A percentile compares a stretch with the other conserved stretches of the same genome.
Conservation (phyloP, 805 yeast genomes). For the Wickerhamia fluorescens region DNA sequence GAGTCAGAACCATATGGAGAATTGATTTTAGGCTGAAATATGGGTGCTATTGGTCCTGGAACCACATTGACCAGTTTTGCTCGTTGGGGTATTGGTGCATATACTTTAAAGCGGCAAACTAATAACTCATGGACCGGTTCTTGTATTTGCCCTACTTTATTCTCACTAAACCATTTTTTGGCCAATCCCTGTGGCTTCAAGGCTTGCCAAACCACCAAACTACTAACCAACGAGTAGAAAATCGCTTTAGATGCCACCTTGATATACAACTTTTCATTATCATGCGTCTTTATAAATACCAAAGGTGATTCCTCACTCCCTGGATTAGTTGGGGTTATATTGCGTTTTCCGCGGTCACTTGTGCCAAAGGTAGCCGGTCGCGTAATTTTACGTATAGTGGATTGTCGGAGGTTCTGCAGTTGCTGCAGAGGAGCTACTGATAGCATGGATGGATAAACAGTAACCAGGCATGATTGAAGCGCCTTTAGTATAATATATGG, state of each 20-base stretch:
- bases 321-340: background rate
- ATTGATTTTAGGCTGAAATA: constrained; percentile 14
- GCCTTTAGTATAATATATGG: constrained; percentile 24
- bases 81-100: constrained; percentile 50
- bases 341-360: background rate
- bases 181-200: constrained; percentile 46
- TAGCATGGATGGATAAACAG: constrained; percentile 22
- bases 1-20: constrained; percentile 3
- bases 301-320: constrained; percentile 26
- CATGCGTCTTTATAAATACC: constrained; percentile 34
- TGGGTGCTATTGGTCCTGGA: constrained; percentile 32
- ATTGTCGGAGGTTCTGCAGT: constrained; percentile 3
- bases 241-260: constrained; percentile 27
- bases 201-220: constrained; percentile 51
- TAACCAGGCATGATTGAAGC: constrained; percentile 35
- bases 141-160: constrained; percentile 18
- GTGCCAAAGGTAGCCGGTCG: constrained; percentile 1
- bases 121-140: constrained; percentile 35
- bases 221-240: constrained; percentile 38
- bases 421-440: constrained; percentile 3
- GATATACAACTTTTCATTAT: constrained; percentile 31
- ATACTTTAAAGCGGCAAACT: constrained; percentile 60
- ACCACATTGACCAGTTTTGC: constrained; percentile 31
- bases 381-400: constrained; percentile 5
- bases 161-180: constrained; percentile 45